Evolutionary conservation across 2,329 filamentous ascomycete species (phyloP).

Genomic region (Aureobasidium namibiae): DNA sequence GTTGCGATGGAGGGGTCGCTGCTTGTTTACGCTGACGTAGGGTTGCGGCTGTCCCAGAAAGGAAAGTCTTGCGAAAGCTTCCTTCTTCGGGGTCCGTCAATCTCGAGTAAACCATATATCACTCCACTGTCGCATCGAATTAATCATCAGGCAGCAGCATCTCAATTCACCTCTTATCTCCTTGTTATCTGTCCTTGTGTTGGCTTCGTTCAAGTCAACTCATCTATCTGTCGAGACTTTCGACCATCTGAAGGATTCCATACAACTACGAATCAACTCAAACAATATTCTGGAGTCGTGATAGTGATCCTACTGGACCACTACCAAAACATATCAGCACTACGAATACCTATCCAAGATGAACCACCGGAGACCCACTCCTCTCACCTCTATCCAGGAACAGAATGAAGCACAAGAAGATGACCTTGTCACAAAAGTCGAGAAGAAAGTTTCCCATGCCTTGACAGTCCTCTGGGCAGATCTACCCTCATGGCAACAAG

Average conservation of each 20-base stretch:
- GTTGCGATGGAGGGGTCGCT: conserved; percentile 13
- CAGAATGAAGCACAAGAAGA: not conserved
- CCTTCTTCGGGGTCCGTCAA: not conserved
- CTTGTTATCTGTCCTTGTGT: no score
- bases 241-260: not conserved
- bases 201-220: not conserved
- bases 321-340: no score
- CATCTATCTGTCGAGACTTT: not conserved
- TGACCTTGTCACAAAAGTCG: conserved; percentile 14
- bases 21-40: conserved; percentile 15
- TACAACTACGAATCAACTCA: no score
- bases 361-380: not conserved
- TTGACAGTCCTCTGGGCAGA: conserved; percentile 40
- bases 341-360: no score
- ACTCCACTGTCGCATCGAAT: not conserved
- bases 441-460: conserved; percentile 30
- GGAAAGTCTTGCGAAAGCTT: conserved; percentile 3
- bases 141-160: not conserved
- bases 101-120: not conserved
- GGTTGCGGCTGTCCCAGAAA: not conserved
- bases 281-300: not conserved
- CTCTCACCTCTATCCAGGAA: not conserved
- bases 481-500: conserved; percentile 40
- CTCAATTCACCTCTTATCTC: no score
- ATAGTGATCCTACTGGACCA: no score